A percentile compares a stretch with the other conserved stretches of the same genome.
Conservation (phyloP, 805 yeast species). For the Suhomyces kilbournensis region DNA sequence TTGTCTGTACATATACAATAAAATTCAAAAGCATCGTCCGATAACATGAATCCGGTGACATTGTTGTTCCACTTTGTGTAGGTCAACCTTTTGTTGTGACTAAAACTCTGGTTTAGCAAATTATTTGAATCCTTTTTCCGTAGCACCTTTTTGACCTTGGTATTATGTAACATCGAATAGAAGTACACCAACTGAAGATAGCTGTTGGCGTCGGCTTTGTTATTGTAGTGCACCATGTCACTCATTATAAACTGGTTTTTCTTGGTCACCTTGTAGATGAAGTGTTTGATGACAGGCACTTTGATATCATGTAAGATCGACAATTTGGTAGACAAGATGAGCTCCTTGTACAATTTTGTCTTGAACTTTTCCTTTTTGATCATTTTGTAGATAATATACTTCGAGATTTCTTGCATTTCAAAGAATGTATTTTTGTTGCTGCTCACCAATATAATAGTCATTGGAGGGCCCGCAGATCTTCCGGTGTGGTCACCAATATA, state of each 20-base stretch:
- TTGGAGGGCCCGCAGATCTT: constrained; percentile 12
- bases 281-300: constrained; percentile 60
- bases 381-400: constrained; percentile 42
- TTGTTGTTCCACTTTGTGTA: constrained; percentile 24
- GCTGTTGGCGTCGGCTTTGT: constrained; percentile 20
- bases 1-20: constrained; percentile 42
- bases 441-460: constrained; percentile 49
- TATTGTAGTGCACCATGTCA: constrained; percentile 21
- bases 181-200: constrained; percentile 38
- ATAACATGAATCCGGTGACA: constrained; percentile 37
- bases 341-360: constrained; percentile 21
- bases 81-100: constrained; percentile 40
- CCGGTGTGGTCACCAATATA: constrained; percentile 8
- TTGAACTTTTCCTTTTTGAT: constrained; percentile 19
- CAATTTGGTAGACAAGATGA: constrained; percentile 14
- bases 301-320: constrained; percentile 21
- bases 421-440: constrained; percentile 79
- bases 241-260: constrained; percentile 64
- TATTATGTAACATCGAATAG: constrained; percentile 27
- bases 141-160: constrained; percentile 22
- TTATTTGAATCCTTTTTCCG: constrained; percentile 10
- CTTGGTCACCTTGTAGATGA: constrained; percentile 69
- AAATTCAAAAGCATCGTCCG: constrained; percentile 33
- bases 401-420: constrained; percentile 62
- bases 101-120: neutral